Evolutionary conservation across 1,284 basidiomycete species (phyloP).

Genomic region (Hymenochaete sp.): DNA sequence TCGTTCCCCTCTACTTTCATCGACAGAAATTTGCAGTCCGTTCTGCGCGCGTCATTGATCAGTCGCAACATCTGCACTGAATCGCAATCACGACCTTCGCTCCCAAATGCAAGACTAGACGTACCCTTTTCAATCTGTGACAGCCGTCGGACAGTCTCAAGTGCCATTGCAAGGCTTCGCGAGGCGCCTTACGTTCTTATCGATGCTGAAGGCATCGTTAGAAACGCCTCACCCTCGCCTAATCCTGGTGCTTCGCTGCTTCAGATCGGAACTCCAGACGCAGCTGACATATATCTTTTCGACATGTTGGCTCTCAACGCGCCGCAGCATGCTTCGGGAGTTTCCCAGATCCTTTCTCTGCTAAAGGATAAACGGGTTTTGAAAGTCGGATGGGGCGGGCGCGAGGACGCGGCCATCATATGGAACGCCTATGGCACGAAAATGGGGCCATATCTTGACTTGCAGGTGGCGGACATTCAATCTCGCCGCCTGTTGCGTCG

Average conservation of each 20-base stretch:
- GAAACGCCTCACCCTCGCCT: neutral
- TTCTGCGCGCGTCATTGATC: too few species aligned
- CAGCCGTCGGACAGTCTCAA: neutral
- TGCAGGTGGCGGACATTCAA: conserved; percentile 8
- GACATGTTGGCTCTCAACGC: conserved; percentile 6
- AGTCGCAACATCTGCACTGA: too few species aligned
- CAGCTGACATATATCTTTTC: conserved; percentile 8
- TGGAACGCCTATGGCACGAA: neutral
- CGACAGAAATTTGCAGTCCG: too few species aligned
- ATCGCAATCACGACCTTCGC: too few species aligned
- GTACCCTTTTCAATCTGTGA: too few species aligned
- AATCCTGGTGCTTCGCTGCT: conserved; percentile 2
- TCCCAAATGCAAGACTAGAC: too few species aligned
- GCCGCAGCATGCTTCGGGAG: neutral
- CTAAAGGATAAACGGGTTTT: neutral
- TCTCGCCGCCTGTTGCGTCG: neutral
- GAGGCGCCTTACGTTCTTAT: conserved; percentile 2
- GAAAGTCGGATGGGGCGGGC: conserved; percentile 10
- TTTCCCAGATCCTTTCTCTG: neutral
- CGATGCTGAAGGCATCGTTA: conserved; percentile 1
- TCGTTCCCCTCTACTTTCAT: too few species aligned
- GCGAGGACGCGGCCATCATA: neutral
- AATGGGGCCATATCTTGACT: conserved; percentile 2
- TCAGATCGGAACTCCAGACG: conserved; percentile 5
- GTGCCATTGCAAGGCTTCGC: neutral